A percentile compares a stretch with the other conserved stretches of the same genome.
Evolutionary conservation across 177 flowering plant genomes (phyloP).

Genomic region (Vitis hybrid): DNA sequence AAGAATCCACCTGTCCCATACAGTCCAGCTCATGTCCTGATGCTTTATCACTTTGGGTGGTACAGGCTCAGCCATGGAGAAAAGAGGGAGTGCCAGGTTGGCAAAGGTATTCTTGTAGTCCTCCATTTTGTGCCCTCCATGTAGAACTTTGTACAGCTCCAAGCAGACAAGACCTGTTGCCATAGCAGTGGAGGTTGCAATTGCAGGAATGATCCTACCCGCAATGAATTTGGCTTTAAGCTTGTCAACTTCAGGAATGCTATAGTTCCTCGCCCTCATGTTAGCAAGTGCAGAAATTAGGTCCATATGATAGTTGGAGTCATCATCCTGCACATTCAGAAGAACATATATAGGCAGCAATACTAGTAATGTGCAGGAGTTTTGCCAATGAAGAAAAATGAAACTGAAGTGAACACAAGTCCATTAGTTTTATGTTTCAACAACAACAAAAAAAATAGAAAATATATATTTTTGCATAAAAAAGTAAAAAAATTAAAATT

Average conservation of each 20-base stretch:
- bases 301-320: constrained; percentile 89
- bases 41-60: constrained; percentile 87
- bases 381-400: no score
- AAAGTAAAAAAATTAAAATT: no score
- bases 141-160: constrained; percentile 85
- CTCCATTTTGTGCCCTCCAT: constrained; percentile 74
- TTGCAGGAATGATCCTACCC: constrained; percentile 94
- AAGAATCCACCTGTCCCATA: constrained; percentile 91
- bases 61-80: constrained; percentile 93
- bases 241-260: constrained; percentile 94
- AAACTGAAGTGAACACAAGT: no score
- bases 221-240: constrained; percentile 94
- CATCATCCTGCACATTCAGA: constrained; percentile 71
- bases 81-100: constrained; percentile 85
- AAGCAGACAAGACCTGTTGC: constrained; percentile 95
- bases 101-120: constrained; percentile 92
- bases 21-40: constrained; percentile 82
- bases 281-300: constrained; percentile 86
- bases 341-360: no score
- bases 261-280: constrained; percentile 94
- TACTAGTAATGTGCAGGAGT: no score
- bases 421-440: no score
- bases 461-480: no score
- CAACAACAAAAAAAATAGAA: no score
- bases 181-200: constrained; percentile 93